These are phyloP conservation scores for Exobasidium rhododendri DNA, from an alignment of 1,284 basidiomycete species.

Conservation along the genomic window DNA sequence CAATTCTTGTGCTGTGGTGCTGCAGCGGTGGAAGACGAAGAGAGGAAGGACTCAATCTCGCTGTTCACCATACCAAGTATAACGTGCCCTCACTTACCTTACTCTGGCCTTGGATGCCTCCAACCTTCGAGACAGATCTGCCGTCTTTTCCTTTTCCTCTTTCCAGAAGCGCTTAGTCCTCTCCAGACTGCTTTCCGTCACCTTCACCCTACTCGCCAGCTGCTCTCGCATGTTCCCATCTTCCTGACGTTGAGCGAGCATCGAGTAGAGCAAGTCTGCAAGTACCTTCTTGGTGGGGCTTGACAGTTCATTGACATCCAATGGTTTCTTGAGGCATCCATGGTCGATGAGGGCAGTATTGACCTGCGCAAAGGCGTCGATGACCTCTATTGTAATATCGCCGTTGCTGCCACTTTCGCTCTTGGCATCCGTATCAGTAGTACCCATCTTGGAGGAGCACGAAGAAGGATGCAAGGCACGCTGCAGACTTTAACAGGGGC, in stretches of 20 bases:
- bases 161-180: conserved; percentile 26
- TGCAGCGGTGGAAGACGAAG: neutral
- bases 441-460: too few species aligned
- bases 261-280: conserved; percentile 31
- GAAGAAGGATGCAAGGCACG: too few species aligned
- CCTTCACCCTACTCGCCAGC: conserved; percentile 31
- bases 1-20: conserved; percentile 16
- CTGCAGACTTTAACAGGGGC: too few species aligned
- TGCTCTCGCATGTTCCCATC: conserved; percentile 37
- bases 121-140: conserved; percentile 29
- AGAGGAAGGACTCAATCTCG: too few species aligned
- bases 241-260: conserved; percentile 38
- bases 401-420: neutral
- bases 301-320: conserved; percentile 25
- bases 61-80: neutral
- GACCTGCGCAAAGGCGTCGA: conserved; percentile 30
- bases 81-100: neutral
- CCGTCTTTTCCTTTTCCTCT: conserved; percentile 26
- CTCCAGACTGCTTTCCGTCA: conserved; percentile 26
- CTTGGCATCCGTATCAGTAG: too few species aligned
- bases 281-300: conserved; percentile 20
- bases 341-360: conserved; percentile 32
- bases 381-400: neutral
- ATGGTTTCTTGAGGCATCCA: conserved; percentile 29
- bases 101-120: conserved; percentile 31